These are phyloP conservation scores for Fusarium nanum DNA, from an alignment of 2,329 filamentous ascomycete genomes.

Conservation along the genomic window DNA sequence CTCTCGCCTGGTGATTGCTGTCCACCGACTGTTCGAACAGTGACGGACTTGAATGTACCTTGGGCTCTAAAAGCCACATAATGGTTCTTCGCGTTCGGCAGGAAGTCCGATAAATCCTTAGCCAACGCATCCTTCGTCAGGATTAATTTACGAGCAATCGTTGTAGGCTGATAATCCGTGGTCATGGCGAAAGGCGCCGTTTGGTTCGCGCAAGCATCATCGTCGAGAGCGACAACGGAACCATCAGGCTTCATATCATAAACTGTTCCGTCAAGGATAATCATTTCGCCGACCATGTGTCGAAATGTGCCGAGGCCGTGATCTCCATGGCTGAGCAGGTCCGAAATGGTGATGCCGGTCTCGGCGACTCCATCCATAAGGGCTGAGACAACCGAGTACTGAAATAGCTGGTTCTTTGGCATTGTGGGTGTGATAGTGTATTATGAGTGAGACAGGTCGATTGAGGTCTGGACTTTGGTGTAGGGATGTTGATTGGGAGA, in stretches of 20 bases:
- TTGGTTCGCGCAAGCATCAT: background rate
- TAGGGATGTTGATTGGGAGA: background rate
- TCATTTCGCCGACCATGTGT: constrained; percentile 40
- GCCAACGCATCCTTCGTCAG: constrained; percentile 6
- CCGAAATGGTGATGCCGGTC: constrained; percentile 25
- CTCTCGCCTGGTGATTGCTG: constrained; percentile 24
- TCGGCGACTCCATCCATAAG: constrained; percentile 39
- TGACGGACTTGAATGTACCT: constrained; percentile 17
- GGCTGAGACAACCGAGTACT: constrained; percentile 38
- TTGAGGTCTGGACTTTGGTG: background rate
- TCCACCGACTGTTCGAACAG: constrained; percentile 23
- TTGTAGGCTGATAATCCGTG: constrained; percentile 5
- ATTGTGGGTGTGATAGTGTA: background rate
- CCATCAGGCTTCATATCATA: constrained; percentile 37
- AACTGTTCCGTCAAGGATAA: constrained; percentile 29
- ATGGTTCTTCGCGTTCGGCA: constrained; percentile 18
- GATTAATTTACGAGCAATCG: background rate
- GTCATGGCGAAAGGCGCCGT: constrained; percentile 33
- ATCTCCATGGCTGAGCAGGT: constrained; percentile 25
- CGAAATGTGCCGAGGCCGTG: constrained; percentile 40
- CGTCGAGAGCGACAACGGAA: constrained; percentile 7
- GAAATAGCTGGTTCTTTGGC: constrained; percentile 30
- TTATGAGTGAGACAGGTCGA: background rate
- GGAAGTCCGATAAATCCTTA: background rate
- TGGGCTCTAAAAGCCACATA: constrained; percentile 17